These are phyloP conservation scores for Nannochloropsis oceanica DNA, from an alignment of 108 stramenopile species.

Conservation along the genomic window DNA sequence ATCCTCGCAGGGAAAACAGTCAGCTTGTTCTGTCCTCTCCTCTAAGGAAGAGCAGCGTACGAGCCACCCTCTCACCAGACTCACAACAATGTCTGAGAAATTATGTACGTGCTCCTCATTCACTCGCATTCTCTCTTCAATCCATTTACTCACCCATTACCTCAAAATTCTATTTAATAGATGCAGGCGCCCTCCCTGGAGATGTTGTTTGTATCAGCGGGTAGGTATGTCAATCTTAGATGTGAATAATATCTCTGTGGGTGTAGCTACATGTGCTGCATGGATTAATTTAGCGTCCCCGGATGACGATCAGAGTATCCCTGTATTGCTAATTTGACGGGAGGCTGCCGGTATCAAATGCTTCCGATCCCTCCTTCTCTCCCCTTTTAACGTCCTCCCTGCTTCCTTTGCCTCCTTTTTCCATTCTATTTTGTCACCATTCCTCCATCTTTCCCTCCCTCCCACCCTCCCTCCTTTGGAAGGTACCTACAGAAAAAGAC, in stretches of 20 bases:
- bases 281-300: no score
- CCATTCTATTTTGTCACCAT: not conserved
- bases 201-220: not conserved
- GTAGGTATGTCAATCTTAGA: not conserved
- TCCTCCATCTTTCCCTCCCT: not conserved
- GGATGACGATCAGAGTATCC: no score
- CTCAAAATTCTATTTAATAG: not conserved
- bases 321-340: no score
- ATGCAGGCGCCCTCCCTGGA: not conserved
- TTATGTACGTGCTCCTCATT: not conserved
- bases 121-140: not conserved
- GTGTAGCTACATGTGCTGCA: no score
- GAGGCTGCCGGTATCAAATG: not conserved
- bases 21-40: no score
- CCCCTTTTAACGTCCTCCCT: not conserved
- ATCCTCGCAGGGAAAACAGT: no score
- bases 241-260: no score
- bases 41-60: no score
- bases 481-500: conserved; percentile 83
- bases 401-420: not conserved
- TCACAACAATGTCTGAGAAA: not conserved
- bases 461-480: not conserved
- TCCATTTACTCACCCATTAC: not conserved
- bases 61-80: not conserved
- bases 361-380: not conserved